Evolutionary conservation across 1,139 yeast species (phyloP), one percentile per base, ranked within the genome.

Genomic region (Sugiyamaella japonica): DNA sequence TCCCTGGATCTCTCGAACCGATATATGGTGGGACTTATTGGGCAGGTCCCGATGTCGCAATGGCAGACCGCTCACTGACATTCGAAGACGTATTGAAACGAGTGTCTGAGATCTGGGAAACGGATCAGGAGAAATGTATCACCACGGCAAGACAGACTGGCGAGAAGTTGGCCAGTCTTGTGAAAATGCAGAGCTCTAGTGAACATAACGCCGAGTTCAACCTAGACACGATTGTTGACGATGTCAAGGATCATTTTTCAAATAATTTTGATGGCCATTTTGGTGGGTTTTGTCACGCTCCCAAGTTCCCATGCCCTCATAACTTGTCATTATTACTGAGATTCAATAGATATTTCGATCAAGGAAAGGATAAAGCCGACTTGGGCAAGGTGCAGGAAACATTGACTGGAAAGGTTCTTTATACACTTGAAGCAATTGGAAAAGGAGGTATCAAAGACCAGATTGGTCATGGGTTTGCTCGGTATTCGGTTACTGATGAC

Each of bases 1-100:
- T 66, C 1, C 76, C 76, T 0, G 67, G 63, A 4, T 54, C 70
- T 0, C 63, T 70, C 39, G 66, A 66, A 43, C 76, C 76, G 8
- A 67, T 72, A 25, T 70, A 64, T 54, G 76, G 73, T 2, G 76
- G 76, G 8, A 71, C 73, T 8, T 73, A 70, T 56, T 72, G 74
- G 73, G 66, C 72, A 1, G 72, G 73, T 1, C 72, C 74, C 1
- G 67, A 60, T 3, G 56, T 56, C 9, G 58, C 62, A 17, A 56
- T 54, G 37, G 59, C 54, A 10, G 61, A 62, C 6, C 55, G 63
- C 13, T 47, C 57, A 7, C 62, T 66, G 13, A 59, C 55, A 54
- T 64, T 70, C 38, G 61, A 59, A 15, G 66, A 64, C 20, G 66
- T 71, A 10, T 56, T 71, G 31, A 53, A 59, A 10, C 63, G 69